Conservation (phyloP, 306 rosid species). For the Quillaja saponaria region DNA sequence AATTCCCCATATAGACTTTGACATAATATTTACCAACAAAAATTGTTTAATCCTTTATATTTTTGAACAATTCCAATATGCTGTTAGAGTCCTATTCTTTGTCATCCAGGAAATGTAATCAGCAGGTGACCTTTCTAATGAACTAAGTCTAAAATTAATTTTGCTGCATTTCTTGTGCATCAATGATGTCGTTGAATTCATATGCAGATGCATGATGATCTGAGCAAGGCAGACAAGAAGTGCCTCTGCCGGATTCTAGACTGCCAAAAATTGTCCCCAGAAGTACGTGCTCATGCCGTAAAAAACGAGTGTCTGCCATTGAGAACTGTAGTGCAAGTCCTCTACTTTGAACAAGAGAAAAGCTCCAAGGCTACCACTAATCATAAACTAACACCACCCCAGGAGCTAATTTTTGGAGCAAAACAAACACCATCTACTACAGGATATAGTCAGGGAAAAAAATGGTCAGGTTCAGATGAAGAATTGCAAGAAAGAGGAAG, state of each 20-base stretch:
- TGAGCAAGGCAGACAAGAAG: slow-evolving; percentile 70
- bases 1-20: neutral
- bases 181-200: slow-evolving; percentile 22
- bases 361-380: slow-evolving; percentile 40
- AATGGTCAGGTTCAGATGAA: slow-evolving; percentile 45
- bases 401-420: slow-evolving; percentile 46
- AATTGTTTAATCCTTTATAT: too few relatives aligned
- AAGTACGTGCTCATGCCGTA: slow-evolving; percentile 67
- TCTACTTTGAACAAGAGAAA: slow-evolving; percentile 75
- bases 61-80: too few relatives aligned
- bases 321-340: slow-evolving; percentile 82
- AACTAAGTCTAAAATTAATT: too few relatives aligned
- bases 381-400: slow-evolving; percentile 40
- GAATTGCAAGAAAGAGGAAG: slow-evolving; percentile 42
- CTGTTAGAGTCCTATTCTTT: too few relatives aligned
- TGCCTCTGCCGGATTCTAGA: slow-evolving; percentile 65
- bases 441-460: slow-evolving; percentile 43
- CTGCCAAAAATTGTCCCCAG: slow-evolving; percentile 73
- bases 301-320: slow-evolving; percentile 80
- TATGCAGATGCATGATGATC: slow-evolving; percentile 67
- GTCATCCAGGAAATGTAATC: too few relatives aligned
- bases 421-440: slow-evolving; percentile 44
- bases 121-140: too few relatives aligned
- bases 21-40: neutral
- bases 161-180: too few relatives aligned